Evolutionary conservation across 352 stramenopile genomes (phyloP).

Genomic region (Phytophthora nicotianae): DNA sequence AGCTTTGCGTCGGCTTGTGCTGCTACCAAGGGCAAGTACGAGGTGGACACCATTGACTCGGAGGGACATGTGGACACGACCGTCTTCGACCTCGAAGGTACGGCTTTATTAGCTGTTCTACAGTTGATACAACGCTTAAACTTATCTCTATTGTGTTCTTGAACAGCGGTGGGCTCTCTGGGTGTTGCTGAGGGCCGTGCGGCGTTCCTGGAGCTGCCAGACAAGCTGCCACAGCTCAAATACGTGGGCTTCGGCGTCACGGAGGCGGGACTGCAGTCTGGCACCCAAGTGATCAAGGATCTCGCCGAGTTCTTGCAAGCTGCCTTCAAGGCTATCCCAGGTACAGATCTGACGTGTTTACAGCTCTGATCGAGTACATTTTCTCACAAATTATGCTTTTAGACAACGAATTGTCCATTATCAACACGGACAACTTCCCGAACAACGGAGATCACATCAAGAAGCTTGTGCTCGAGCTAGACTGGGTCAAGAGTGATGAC

Average conservation of each 20-base stretch:
- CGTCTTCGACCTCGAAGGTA: too few relatives aligned
- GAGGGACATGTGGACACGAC: too few relatives aligned
- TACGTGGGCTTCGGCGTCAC: slow-evolving; percentile 73
- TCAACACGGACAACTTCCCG: slow-evolving; percentile 86
- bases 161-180: slow-evolving; percentile 42
- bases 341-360: slow-evolving; percentile 14
- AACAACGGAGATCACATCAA: slow-evolving; percentile 70
- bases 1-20: slow-evolving; percentile 58
- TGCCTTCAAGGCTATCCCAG: slow-evolving; percentile 43
- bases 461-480: slow-evolving; percentile 36
- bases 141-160: neutral
- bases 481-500: slow-evolving; percentile 23
- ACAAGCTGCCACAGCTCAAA: slow-evolving; percentile 44
- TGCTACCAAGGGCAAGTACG: slow-evolving; percentile 46
- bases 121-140: neutral
- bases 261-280: slow-evolving; percentile 44
- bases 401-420: slow-evolving; percentile 62
- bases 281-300: slow-evolving; percentile 50
- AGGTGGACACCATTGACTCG: slow-evolving; percentile 61
- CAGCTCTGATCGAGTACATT: neutral
- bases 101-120: neutral
- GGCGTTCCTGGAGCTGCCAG: slow-evolving; percentile 46
- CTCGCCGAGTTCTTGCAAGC: slow-evolving; percentile 58
- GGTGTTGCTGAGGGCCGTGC: slow-evolving; percentile 33
- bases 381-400: neutral